Conservation (phyloP, 352 stramenopile species). For the Phytophthora pini region DNA sequence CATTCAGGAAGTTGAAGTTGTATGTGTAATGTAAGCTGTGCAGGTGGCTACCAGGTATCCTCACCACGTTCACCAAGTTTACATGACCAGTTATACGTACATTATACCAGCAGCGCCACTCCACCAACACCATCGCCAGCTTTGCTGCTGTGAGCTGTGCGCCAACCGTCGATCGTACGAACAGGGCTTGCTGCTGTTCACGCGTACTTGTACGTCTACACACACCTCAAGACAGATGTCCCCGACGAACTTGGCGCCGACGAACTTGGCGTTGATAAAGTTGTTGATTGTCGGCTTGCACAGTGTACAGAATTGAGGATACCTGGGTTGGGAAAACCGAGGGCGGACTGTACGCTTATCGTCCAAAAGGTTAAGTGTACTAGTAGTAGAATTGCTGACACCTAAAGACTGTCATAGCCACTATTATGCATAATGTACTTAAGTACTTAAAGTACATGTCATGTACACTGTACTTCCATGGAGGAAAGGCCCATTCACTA, state of each 20-base stretch:
- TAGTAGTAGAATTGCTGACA: too few relatives aligned
- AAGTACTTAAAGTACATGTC: too few relatives aligned
- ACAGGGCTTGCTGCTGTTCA: constrained; percentile 19
- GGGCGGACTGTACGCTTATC: background rate
- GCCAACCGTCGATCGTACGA: constrained; percentile 4
- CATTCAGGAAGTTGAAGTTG: constrained; percentile 35
- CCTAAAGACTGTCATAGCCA: too few relatives aligned
- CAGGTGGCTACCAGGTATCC: background rate
- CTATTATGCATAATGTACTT: too few relatives aligned
- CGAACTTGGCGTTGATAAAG: constrained; percentile 16
- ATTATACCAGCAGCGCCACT: too few relatives aligned
- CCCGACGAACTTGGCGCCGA: constrained; percentile 13
- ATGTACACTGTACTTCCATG: constrained; percentile 1
- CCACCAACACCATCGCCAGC: too few relatives aligned
- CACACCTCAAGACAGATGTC: constrained; percentile 33
- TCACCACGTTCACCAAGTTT: background rate
- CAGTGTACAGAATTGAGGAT: constrained; percentile 3
- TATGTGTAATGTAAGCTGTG: constrained; percentile 20
- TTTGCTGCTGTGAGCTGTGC: too few relatives aligned
- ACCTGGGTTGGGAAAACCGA: background rate
- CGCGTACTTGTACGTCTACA: constrained; percentile 17
- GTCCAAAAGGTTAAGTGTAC: too few relatives aligned
- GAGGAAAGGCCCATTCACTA: constrained; percentile 21
- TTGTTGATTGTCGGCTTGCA: constrained; percentile 9
- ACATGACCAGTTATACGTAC: too few relatives aligned